Base-by-base conservation (phyloP, 257 asterid genomes). In the Coffea eugenioides region DNA sequence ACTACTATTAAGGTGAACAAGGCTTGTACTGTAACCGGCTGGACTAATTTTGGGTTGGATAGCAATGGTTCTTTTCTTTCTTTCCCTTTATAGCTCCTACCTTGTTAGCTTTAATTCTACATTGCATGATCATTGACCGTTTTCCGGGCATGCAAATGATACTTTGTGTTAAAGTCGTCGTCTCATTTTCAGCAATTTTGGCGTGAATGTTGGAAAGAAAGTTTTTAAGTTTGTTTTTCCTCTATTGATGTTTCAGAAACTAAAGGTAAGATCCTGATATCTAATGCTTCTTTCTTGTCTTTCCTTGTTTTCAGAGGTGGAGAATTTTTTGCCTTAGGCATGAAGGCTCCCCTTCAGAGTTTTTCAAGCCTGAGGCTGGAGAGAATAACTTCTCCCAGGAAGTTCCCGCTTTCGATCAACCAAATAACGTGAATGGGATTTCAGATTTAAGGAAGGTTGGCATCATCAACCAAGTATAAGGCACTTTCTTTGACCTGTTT, bases 321-420 rank as follows among this genome's bases (percentile, higher is more conserved):
- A 88, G 85, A 85, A 69, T 91, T 82, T 85, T 77, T 46, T 91
- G 96, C 90, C 90, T 92, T 81, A 85, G 88, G 81, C 88, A 89
- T 65, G 93, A 91, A 45, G 91, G 88, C 65, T 76, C 34, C 36
- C 73, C 89, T 76, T 77, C 87, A 62, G 88, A 83, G 75, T 68
- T 84, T 69, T 90, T 91, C 65, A 83, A 87, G 57, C 82, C 84
- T 18, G 87, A 88, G 76, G 73, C 80, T 67, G 90, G 83, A 70
- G 91, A 36, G 34, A 34, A 91, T 48, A 79, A 89, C 59, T 80
- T 83, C 56, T 90, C 77, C 11, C 90, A 83, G 64, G 82, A 88
- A 34, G 80, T 83, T 21, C 83, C 83, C 71, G 71, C 84, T 74
- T 77, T 82, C 20, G 89, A 92, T 54, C 51, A 54, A 52, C 67